These are phyloP conservation scores for maize (Zea mays) DNA, from an alignment of 176 grass and related monocot genomes.

Conservation along the genomic window DNA sequence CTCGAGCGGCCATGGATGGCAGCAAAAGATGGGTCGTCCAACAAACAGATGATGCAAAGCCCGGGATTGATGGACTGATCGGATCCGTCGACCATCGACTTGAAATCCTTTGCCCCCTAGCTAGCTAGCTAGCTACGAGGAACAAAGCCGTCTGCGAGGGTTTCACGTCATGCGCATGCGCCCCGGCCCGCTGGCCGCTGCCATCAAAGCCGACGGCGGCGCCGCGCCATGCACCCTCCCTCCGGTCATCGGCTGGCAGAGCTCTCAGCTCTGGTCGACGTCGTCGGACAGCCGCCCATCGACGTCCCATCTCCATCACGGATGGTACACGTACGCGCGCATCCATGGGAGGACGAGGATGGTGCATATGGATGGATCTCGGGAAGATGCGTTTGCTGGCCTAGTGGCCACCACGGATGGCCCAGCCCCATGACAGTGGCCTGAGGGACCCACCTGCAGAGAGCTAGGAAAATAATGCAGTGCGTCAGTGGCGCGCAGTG, in stretches of 20 bases:
- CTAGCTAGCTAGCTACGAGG: too few relatives aligned
- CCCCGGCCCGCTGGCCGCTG: background rate
- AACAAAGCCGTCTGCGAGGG: background rate
- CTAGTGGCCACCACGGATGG: constrained; percentile 27
- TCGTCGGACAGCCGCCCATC: background rate
- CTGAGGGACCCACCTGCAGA: background rate
- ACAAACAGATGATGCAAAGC: background rate
- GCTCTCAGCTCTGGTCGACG: background rate
- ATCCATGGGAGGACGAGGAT: background rate
- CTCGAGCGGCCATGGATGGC: background rate
- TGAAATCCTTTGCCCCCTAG: background rate
- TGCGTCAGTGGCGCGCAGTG: background rate
- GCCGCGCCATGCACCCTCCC: background rate
- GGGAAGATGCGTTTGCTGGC: constrained; percentile 33
- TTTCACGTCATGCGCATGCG: background rate
- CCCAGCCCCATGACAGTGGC: background rate
- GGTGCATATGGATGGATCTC: background rate
- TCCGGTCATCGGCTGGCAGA: background rate
- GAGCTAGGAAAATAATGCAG: background rate
- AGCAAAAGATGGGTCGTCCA: background rate
- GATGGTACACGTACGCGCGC: background rate
- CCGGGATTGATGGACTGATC: background rate
- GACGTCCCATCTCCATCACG: background rate
- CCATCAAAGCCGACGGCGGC: background rate
- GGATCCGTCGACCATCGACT: background rate